These are phyloP conservation scores for Stachybotrys chartarum DNA, from an alignment of 2,329 filamentous ascomycete genomes.

Conservation along the genomic window DNA sequence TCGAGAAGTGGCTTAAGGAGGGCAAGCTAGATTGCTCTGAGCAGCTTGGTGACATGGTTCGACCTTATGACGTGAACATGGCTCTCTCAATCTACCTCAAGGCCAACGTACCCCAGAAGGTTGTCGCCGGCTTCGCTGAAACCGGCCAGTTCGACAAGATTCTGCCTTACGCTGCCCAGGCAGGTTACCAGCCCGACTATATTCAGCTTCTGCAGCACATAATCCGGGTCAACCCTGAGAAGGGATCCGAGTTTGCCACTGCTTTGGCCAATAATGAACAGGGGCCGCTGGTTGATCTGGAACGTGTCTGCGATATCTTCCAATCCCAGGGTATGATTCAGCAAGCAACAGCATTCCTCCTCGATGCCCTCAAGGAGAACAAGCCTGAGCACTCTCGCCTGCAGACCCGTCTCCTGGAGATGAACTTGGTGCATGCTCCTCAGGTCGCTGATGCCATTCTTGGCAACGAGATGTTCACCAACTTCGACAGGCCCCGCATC, in stretches of 20 bases:
- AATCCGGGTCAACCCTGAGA: constrained; percentile 83
- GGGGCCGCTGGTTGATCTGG: constrained; percentile 82
- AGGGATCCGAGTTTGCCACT: constrained; percentile 91
- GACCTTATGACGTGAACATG: constrained; percentile 80
- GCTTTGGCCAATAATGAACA: constrained; percentile 83
- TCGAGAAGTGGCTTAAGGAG: constrained; percentile 97
- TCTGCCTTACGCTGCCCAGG: constrained; percentile 77
- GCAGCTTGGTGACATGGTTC: constrained; percentile 90
- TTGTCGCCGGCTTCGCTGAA: constrained; percentile 90
- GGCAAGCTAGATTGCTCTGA: constrained; percentile 95
- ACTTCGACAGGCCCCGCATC: constrained; percentile 89
- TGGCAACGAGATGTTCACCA: constrained; percentile 95
- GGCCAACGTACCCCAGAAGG: constrained; percentile 86
- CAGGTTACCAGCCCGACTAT: constrained; percentile 91
- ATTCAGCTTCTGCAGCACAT: constrained; percentile 88
- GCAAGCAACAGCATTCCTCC: constrained; percentile 93
- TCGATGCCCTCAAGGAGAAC: constrained; percentile 93
- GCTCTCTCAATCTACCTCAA: constrained; percentile 86
- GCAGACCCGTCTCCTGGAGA: constrained; percentile 91
- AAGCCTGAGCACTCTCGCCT: constrained; percentile 87
- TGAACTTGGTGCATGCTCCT: constrained; percentile 94
- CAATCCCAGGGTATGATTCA: constrained; percentile 97
- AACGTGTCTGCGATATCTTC: constrained; percentile 96
- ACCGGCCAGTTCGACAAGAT: constrained; percentile 97
- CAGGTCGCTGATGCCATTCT: constrained; percentile 97